Evolutionary conservation across 1,284 basidiomycete species (phyloP), one percentile per base, ranked within the genome.

Genomic region (Amylostereum areolatum): DNA sequence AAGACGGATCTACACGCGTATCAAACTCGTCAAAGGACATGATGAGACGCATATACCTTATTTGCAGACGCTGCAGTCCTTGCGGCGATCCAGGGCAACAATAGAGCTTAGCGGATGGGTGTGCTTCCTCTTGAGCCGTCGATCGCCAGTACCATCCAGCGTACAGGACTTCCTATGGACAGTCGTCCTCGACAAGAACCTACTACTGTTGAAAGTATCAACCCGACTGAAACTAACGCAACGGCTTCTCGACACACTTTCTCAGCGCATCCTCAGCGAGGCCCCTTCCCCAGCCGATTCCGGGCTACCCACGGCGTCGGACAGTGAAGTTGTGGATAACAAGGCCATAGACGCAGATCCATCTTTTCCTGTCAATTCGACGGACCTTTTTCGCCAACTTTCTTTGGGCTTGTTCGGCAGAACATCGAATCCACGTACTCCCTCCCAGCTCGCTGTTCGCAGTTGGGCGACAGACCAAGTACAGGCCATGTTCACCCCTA

Each of bases 81-180:
- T 44, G n/a, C 47, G 51, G 6, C 37, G 47, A 7, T 28, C 46
- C 6, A 40, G 46, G 7, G 43, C 52, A 5, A 24, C 51, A 1
- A 29, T 48, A 4, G 54, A 57, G 39, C 52, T 53, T 3, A 35
- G 48, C 3, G 33, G 40, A 0, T 53, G 51, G 39, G 32, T 63
- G 9, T 52, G 48, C 9, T 29, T 47, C 4, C 45, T 64, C 7
- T 43, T 64, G 8, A 24, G 24, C 5, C 45, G 47, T 4, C 48
- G 54, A 25, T 47, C 49, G 10, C 43, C 48, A 10, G 45, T 49
- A 48, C 56, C 65, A 29, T 51, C 58, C 2, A 46, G 57, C 28
- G 18, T 72, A 8, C 55, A 62, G 28, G 50, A 45, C n/a, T 34
- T 66, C 1, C 54, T 74, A 3, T 65, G 61, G 52, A 53, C 31